phyloP scores from a whole-genome alignment of 164 flowering plant genomes.

The Brasenia schreberi region DNA sequence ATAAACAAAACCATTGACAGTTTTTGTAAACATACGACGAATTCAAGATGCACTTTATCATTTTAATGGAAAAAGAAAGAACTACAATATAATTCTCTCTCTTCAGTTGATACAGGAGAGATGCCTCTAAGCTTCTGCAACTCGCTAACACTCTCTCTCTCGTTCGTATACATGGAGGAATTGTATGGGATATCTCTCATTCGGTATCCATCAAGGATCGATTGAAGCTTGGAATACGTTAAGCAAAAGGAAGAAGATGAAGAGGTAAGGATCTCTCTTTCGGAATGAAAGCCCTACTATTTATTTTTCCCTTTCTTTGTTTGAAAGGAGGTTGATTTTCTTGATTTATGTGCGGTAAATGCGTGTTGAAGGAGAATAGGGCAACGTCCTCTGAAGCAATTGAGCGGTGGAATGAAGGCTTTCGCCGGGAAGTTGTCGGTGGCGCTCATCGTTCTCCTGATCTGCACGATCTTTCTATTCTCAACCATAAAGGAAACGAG shows the following conservation, averaged over 20 bases:
- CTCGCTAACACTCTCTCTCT: background rate
- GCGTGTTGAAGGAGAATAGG: conserved; percentile 17
- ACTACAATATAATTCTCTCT: background rate
- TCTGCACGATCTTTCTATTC: conserved; percentile 26
- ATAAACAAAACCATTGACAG: too few species aligned
- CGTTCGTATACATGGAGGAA: background rate
- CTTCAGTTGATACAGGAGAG: background rate
- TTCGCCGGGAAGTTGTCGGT: conserved; percentile 19
- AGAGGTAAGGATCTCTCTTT: too few species aligned
- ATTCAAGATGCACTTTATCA: too few species aligned
- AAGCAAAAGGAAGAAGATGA: too few species aligned
- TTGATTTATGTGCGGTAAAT: conserved; percentile 12
- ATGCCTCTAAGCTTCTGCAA: background rate
- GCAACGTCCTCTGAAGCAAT: conserved; percentile 23
- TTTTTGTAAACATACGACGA: too few species aligned
- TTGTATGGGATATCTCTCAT: too few species aligned
- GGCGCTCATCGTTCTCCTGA: conserved; percentile 19
- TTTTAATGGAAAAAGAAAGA: too few species aligned
- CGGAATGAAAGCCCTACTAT: too few species aligned
- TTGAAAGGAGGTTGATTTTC: background rate
- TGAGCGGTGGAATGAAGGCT: conserved; percentile 16
- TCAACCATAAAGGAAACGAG: conserved; percentile 12
- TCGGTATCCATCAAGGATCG: too few species aligned
- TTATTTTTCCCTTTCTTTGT: too few species aligned
- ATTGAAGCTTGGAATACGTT: too few species aligned